A percentile compares a stretch with the other conserved stretches of the same genome.
Conservation (phyloP, 1,284 basidiomycete species). For the Trichosporon sp. region DNA sequence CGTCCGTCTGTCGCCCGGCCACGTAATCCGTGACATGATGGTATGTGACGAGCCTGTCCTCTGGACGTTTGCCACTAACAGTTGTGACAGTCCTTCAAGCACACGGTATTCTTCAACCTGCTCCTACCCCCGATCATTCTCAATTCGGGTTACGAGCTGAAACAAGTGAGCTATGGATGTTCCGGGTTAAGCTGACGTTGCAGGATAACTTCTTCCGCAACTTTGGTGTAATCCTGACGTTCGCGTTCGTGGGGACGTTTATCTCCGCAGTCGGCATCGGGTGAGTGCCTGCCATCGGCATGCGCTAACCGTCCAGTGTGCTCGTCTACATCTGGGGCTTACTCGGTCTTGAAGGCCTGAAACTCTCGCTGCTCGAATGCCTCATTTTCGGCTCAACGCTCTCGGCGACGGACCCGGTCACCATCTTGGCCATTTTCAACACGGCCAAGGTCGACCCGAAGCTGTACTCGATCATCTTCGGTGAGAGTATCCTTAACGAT, state of each 20-base stretch:
- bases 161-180: slow-evolving; percentile 59
- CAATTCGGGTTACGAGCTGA: slow-evolving; percentile 95
- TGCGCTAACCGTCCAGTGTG: slow-evolving; percentile 52
- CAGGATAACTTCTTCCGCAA: slow-evolving; percentile 97
- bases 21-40: slow-evolving; percentile 94
- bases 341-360: slow-evolving; percentile 77
- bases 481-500: slow-evolving; percentile 94
- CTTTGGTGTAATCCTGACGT: slow-evolving; percentile 92
- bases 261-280: slow-evolving; percentile 95
- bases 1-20: slow-evolving; percentile 82
- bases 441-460: slow-evolving; percentile 98
- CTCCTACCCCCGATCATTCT: slow-evolving; percentile 96
- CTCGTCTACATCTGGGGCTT: slow-evolving; percentile 93
- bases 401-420: slow-evolving; percentile 96
- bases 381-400: slow-evolving; percentile 94
- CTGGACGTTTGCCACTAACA: background rate
- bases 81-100: slow-evolving; percentile 77
- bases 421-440: slow-evolving; percentile 97
- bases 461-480: slow-evolving; percentile 95
- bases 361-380: slow-evolving; percentile 77
- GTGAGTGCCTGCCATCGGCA: slow-evolving; percentile 50
- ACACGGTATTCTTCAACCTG: slow-evolving; percentile 96
- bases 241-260: slow-evolving; percentile 94
- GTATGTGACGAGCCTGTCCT: slow-evolving; percentile 54
- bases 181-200: background rate